Conservation (phyloP, 768 basidiomycete species). For the Termitomyces sp. region DNA sequence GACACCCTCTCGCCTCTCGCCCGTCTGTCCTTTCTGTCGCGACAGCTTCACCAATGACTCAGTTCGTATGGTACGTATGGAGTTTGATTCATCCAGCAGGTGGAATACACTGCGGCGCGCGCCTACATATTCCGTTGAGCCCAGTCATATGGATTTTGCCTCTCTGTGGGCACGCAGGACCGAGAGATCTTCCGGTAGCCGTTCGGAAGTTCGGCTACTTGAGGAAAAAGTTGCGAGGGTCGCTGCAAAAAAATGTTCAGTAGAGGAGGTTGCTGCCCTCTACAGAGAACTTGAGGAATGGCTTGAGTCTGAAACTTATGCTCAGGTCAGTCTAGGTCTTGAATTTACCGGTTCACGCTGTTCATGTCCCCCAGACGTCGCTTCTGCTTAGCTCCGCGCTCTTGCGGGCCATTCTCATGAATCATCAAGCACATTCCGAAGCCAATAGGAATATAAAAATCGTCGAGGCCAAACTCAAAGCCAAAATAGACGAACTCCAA, state of each 20-base stretch:
- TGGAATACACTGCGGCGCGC: constrained; percentile 62
- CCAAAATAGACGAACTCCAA: constrained; percentile 63
- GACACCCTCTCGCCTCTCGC: constrained; percentile 61
- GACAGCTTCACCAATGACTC: constrained; percentile 62
- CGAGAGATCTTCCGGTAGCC: constrained; percentile 36
- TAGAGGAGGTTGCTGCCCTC: constrained; percentile 75
- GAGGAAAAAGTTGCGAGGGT: constrained; percentile 77
- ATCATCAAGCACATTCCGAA: constrained; percentile 77
- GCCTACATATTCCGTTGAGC: constrained; percentile 35
- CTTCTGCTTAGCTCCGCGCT: constrained; percentile 73
- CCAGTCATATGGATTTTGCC: constrained; percentile 36
- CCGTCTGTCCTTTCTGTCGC: constrained; percentile 82
- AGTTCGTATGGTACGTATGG: constrained; percentile 74
- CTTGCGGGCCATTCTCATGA: constrained; percentile 77
- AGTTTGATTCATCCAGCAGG: constrained; percentile 57
- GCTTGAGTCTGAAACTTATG: constrained; percentile 57
- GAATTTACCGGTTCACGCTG: neutral
- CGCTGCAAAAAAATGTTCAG: constrained; percentile 81
- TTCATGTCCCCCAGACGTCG: constrained; percentile 30
- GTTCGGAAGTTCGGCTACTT: constrained; percentile 56
- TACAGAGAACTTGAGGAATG: constrained; percentile 78
- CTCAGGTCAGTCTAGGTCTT: constrained; percentile 47
- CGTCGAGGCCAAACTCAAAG: constrained; percentile 55
- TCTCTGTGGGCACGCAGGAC: constrained; percentile 39
- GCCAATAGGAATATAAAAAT: constrained; percentile 61